Percentiles rank a stretch among this genome's conserved stretches.
These are phyloP conservation scores for Ogataea haglerorum DNA, from an alignment of 805 yeast species.

Conservation along the genomic window DNA sequence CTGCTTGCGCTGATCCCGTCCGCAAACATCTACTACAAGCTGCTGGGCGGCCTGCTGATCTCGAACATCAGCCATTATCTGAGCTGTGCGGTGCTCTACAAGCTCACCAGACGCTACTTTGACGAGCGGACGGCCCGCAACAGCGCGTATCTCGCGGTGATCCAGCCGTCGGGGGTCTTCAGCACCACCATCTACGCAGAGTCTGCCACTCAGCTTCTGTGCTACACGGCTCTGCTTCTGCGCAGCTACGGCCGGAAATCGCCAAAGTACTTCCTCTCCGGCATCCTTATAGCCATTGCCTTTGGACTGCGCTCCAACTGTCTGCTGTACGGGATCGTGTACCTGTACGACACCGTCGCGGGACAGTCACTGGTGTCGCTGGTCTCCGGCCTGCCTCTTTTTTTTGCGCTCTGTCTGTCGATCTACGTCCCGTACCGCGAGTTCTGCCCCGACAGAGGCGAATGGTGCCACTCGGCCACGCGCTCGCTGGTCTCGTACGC, in stretches of 20 bases:
- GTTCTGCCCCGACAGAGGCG: conserved; percentile 70
- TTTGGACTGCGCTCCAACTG: conserved; percentile 74
- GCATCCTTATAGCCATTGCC: conserved; percentile 51
- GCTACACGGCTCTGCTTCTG: conserved; percentile 53
- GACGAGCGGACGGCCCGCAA: conserved; percentile 11
- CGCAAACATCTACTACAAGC: conserved; percentile 40
- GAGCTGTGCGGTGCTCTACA: conserved; percentile 47
- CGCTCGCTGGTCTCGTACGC: conserved; percentile 69
- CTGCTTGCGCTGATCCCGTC: conserved; percentile 27
- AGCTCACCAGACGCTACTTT: conserved; percentile 38
- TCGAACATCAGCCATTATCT: conserved; percentile 52
- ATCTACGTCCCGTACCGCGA: conserved; percentile 51
- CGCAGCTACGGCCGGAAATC: conserved; percentile 29
- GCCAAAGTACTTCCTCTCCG: conserved; percentile 42
- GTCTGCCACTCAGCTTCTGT: conserved; percentile 57
- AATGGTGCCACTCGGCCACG: conserved; percentile 64
- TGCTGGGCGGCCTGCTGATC: conserved; percentile 45
- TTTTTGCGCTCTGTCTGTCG: conserved; percentile 41
- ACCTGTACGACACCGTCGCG: conserved; percentile 50
- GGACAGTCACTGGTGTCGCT: conserved; percentile 29
- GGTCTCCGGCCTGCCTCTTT: conserved; percentile 59
- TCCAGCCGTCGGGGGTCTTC: conserved; percentile 83
- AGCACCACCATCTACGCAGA: conserved; percentile 75
- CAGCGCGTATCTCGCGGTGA: conserved; percentile 40
- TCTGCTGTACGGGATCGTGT: conserved; percentile 65